Evolutionary conservation across 768 basidiomycete species (phyloP).

Genomic region (Amanita muscaria): DNA sequence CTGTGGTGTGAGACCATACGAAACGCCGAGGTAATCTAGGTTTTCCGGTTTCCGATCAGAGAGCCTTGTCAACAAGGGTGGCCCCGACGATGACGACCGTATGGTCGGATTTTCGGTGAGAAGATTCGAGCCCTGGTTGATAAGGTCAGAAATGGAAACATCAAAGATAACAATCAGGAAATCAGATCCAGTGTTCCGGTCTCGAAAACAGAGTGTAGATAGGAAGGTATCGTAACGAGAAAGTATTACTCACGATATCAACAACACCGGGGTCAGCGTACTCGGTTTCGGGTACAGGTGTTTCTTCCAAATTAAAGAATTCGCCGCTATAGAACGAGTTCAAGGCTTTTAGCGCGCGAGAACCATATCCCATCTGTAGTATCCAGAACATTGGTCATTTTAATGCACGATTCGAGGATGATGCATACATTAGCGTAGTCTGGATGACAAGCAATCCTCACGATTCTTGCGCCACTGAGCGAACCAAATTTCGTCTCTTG

Average conservation of each 20-base stretch:
- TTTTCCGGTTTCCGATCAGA: slow-evolving; percentile 84
- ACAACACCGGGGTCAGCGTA: slow-evolving; percentile 53
- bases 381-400: slow-evolving; percentile 7
- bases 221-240: too few species aligned
- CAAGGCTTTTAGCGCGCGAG: slow-evolving; percentile 76
- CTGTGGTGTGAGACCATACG: slow-evolving; percentile 86
- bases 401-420: background rate
- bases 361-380: slow-evolving; percentile 91
- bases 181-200: too few species aligned
- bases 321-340: slow-evolving; percentile 93
- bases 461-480: slow-evolving; percentile 85
- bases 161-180: too few species aligned
- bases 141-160: too few species aligned
- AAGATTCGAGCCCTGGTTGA: slow-evolving; percentile 38
- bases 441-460: slow-evolving; percentile 91
- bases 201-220: too few species aligned
- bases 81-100: slow-evolving; percentile 72
- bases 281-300: slow-evolving; percentile 35
- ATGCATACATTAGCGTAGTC: slow-evolving; percentile 79
- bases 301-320: slow-evolving; percentile 80
- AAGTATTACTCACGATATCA: slow-evolving; percentile 30
- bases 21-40: slow-evolving; percentile 93
- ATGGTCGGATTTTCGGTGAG: slow-evolving; percentile 74
- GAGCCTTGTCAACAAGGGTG: slow-evolving; percentile 84
- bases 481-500: slow-evolving; percentile 91